Evolutionary conservation across 257 asterid genomes (phyloP).

Genomic region (Solanum microdontum): DNA sequence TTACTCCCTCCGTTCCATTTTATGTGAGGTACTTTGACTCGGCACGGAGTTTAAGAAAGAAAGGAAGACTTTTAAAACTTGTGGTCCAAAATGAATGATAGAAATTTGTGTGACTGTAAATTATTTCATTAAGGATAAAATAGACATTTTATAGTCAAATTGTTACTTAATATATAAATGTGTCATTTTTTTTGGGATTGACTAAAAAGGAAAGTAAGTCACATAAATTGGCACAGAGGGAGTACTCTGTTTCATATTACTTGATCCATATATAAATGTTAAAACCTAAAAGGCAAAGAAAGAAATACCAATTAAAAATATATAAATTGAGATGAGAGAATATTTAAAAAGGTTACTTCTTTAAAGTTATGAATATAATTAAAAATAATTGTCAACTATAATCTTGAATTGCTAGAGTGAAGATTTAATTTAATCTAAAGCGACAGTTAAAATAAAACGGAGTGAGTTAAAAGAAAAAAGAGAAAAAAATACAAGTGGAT

Average conservation of each 20-base stretch:
- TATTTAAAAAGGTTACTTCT: neutral
- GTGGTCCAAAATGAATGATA: no score
- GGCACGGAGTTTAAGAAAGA: no score
- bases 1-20: no score
- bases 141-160: no score
- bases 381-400: neutral
- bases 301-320: neutral
- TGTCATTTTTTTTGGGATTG: no score
- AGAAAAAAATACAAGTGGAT: slow-evolving; percentile 24
- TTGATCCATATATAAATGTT: neutral
- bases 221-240: no score
- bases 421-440: neutral
- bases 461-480: neutral
- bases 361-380: neutral
- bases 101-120: no score
- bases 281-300: neutral
- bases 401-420: neutral
- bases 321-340: neutral
- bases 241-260: neutral
- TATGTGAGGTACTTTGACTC: no score
- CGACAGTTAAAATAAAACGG: neutral
- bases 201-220: no score
- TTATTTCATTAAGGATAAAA: no score
- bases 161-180: no score
- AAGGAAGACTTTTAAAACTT: no score